Evolutionary conservation across 2,329 filamentous ascomycete species (phyloP).

Genomic region (Neofusicoccum ribis): DNA sequence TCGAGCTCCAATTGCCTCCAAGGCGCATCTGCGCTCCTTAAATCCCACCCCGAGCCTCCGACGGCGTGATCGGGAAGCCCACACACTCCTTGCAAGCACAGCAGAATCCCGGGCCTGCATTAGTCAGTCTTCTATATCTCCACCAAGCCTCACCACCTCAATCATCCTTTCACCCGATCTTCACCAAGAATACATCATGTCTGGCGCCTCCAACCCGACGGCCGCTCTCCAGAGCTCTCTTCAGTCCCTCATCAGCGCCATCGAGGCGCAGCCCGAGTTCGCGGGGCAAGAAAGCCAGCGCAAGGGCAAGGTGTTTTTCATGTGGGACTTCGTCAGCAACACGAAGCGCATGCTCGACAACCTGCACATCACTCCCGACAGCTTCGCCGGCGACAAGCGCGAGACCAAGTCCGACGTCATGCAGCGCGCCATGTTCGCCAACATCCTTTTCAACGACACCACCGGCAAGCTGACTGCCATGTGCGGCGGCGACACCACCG

Average conservation of each 20-base stretch:
- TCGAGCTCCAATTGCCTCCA: background rate
- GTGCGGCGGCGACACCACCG: background rate
- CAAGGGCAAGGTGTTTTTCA: constrained; percentile 12
- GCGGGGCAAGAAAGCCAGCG: background rate
- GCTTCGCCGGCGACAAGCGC: background rate
- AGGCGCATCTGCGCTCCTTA: background rate
- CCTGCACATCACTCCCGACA: background rate
- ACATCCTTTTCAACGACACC: constrained; percentile 15
- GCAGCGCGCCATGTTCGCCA: constrained; percentile 15
- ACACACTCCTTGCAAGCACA: background rate
- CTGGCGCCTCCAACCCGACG: background rate
- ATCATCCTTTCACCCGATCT: background rate
- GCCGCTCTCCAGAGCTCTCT: background rate
- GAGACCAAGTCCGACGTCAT: constrained; percentile 11
- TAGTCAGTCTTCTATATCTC: background rate
- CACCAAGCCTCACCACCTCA: background rate
- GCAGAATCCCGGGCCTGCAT: background rate
- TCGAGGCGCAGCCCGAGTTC: background rate
- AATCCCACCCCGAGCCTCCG: background rate
- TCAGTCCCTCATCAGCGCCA: constrained; percentile 3
- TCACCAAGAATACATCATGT: background rate
- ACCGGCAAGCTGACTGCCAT: constrained; percentile 10
- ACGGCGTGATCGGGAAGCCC: background rate
- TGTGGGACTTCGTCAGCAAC: constrained; percentile 15
- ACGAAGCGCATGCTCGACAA: constrained; percentile 5